Conservation (phyloP, 805 yeast species). For the Cyberlindnera veronae region DNA sequence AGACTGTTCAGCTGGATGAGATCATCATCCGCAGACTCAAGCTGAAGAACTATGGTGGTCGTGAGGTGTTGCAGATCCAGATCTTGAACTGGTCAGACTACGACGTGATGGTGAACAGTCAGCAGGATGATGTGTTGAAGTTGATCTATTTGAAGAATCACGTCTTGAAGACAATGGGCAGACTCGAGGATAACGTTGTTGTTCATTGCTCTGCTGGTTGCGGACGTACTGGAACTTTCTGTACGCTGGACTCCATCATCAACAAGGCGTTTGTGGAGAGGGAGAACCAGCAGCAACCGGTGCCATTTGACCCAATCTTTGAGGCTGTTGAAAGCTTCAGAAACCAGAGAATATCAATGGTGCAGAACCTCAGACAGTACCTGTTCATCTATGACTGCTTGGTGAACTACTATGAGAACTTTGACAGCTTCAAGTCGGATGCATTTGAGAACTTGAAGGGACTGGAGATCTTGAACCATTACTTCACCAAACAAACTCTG, state of each 20-base stretch:
- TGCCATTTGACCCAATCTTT: conserved; percentile 50
- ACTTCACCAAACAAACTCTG: conserved; percentile 5
- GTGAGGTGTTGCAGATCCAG: conserved; percentile 69
- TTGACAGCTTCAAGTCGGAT: conserved; percentile 6
- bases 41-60: conserved; percentile 31
- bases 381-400: conserved; percentile 67
- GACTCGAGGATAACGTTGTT: conserved; percentile 36
- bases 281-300: background rate
- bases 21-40: conserved; percentile 41
- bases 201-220: conserved; percentile 97
- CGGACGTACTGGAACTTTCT: conserved; percentile 91
- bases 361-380: conserved; percentile 74
- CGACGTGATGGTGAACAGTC: conserved; percentile 47
- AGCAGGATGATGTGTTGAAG: conserved; percentile 54
- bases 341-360: conserved; percentile 78
- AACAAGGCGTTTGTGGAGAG: conserved; percentile 28
- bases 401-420: conserved; percentile 26
- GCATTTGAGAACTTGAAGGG: conserved; percentile 14
- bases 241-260: conserved; percentile 61
- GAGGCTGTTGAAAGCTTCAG: conserved; percentile 64
- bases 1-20: conserved; percentile 21
- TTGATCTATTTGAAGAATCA: conserved; percentile 46
- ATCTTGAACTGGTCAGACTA: conserved; percentile 81
- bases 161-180: conserved; percentile 31
- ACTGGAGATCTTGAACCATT: conserved; percentile 18